Evolutionary conservation across 768 basidiomycete species (phyloP).

Genomic region (Mycena venus): DNA sequence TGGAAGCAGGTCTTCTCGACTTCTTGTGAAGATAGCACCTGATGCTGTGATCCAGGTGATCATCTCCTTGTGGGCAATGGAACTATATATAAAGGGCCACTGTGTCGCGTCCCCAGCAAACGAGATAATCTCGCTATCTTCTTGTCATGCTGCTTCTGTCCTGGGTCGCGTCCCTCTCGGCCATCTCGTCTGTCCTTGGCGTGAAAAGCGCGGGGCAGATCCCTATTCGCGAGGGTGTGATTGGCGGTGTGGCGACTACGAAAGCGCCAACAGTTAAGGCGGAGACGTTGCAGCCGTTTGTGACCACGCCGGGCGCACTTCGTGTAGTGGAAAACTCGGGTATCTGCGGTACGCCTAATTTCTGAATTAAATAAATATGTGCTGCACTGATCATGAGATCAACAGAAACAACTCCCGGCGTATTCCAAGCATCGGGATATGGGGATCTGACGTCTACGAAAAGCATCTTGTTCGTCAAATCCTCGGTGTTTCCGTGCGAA

Average conservation of each 20-base stretch:
- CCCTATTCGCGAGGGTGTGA: constrained; percentile 20
- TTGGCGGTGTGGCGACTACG: constrained; percentile 18
- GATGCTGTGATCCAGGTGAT: constrained; percentile 13
- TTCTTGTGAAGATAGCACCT: constrained; percentile 10
- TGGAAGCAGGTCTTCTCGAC: constrained; percentile 2
- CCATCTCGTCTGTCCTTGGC: constrained; percentile 11
- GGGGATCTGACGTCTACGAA: constrained; percentile 69
- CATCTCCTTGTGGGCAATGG: background rate
- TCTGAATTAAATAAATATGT: background rate
- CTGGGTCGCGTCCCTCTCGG: constrained; percentile 7
- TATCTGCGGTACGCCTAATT: constrained; percentile 69
- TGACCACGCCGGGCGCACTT: constrained; percentile 61
- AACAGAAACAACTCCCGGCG: constrained; percentile 69
- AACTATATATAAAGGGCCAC: background rate
- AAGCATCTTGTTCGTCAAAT: constrained; percentile 64
- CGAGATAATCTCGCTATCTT: background rate
- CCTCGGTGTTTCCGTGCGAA: background rate
- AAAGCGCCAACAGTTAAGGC: background rate
- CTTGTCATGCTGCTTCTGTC: constrained; percentile 14
- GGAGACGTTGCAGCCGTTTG: constrained; percentile 8
- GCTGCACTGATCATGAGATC: background rate
- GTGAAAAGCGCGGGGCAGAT: constrained; percentile 24
- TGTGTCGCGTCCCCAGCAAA: background rate
- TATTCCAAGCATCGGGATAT: constrained; percentile 74
- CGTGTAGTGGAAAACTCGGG: constrained; percentile 73